Conservation (phyloP, 164 flowering plant species). For the Protea cynaroides region DNA sequence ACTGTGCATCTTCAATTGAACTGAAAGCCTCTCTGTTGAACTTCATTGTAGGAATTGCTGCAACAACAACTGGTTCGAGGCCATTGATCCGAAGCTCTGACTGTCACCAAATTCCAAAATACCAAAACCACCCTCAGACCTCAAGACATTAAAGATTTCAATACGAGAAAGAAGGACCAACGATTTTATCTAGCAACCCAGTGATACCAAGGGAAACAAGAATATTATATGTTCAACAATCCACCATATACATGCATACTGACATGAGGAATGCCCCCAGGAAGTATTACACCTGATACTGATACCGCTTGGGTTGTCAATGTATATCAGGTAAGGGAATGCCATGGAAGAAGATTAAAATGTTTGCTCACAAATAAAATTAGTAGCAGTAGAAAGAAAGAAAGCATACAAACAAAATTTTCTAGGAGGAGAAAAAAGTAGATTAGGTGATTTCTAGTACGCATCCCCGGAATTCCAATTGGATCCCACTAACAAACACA, state of each 20-base stretch:
- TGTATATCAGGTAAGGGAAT: no score
- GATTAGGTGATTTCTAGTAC: no score
- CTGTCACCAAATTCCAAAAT: constrained; percentile 26
- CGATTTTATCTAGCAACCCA: not conserved
- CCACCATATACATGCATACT: not conserved
- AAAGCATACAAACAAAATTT: no score
- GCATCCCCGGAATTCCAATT: not conserved
- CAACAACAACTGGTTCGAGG: constrained; percentile 55
- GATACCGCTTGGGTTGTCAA: no score
- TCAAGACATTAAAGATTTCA: not conserved
- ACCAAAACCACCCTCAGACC: constrained; percentile 1
- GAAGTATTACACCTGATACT: no score
- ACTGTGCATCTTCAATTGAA: constrained; percentile 72
- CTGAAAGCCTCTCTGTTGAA: constrained; percentile 51
- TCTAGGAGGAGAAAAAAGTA: no score
- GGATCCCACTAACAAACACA: not conserved
- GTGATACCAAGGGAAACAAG: not conserved
- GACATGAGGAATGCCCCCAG: not conserved
- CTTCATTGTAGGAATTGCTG: constrained; percentile 68
- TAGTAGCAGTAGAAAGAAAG: no score
- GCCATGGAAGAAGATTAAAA: no score
- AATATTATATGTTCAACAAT: not conserved
- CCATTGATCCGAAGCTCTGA: constrained; percentile 44
- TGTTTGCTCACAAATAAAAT: no score
- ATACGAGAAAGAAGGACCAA: not conserved